Evolutionary conservation across 1,284 basidiomycete genomes (phyloP), one percentile per base, ranked within the genome.

Genomic region (Rhodotorula sp.): DNA sequence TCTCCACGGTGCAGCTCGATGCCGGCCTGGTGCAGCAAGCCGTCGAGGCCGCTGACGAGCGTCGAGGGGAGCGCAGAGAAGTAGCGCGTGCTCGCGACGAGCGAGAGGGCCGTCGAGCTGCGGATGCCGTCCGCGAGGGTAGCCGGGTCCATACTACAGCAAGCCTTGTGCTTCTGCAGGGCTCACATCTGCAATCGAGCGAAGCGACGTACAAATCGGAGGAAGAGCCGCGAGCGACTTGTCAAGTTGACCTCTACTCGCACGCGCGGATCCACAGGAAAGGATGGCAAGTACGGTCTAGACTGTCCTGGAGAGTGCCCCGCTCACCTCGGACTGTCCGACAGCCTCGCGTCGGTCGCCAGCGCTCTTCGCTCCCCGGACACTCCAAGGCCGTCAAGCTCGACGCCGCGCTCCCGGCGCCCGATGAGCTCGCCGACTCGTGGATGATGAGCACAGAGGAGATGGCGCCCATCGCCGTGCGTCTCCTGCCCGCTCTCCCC

Each of bases 1-100:
- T 91, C 87, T 45, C 88, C 88, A 34, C 82, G 81, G 53, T 81
- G 80, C 48, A 86, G 80, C 53, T 85, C 80, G n/a, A 48, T 50
- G 7, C 21, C 27, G 23, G 63, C 45, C 5, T 9, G 19, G 25
- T 73, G 62, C 17, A 76, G 61, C 13, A 77, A 64, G 13, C 46
- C 48, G 58, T 74, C 75, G 13, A 78, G 67, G 1, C 73, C 72
- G 44, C 61, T 49, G 41, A 77, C 53, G 64, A 67, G 72, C 21
- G 68, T 71, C 5, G 61, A 21, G 8, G 70, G 71, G 12, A 54
- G 57, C 9, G 46, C 61, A 9, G 74, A 69, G 23, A 68, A 59
- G 27, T 41, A 71, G 1, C 74, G 72, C 52, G 71, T 59, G 23
- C 56, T 64, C 14, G 64, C 62, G 52, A 69, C 52, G 56, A 77